Evolutionary conservation across 2,329 filamentous ascomycete genomes (phyloP).

Genomic region (Cladorrhinum sp.): DNA sequence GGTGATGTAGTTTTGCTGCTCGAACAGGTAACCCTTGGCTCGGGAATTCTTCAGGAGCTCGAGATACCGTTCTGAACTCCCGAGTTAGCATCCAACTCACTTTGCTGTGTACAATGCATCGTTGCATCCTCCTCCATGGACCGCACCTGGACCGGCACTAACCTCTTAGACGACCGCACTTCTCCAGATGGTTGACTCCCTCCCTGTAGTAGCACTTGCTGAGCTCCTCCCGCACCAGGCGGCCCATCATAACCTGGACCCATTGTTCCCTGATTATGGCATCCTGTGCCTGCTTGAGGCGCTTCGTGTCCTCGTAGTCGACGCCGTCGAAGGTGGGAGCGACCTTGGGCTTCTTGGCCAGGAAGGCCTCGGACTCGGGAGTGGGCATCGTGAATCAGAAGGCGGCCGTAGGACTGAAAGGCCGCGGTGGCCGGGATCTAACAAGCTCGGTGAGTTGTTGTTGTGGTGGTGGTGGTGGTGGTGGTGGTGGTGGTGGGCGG

Average conservation of each 20-base stretch:
- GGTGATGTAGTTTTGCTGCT: constrained; percentile 72
- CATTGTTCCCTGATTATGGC: constrained; percentile 81
- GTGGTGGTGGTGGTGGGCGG: constrained; percentile 16
- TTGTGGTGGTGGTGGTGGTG: constrained; percentile 12
- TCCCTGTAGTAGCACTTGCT: constrained; percentile 81
- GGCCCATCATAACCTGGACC: constrained; percentile 86
- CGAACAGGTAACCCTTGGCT: constrained; percentile 74
- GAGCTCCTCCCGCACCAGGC: constrained; percentile 77
- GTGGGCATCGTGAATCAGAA: constrained; percentile 62
- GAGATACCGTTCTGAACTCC: constrained; percentile 67
- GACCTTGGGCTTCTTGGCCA: constrained; percentile 79
- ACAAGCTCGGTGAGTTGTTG: background rate
- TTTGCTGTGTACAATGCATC: background rate
- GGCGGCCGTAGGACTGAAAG: constrained; percentile 9
- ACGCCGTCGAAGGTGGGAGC: constrained; percentile 82
- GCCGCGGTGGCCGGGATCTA: constrained; percentile 7
- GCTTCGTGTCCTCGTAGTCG: constrained; percentile 78
- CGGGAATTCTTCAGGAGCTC: constrained; percentile 73
- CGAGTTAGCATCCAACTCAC: constrained; percentile 14
- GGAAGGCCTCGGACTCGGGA: constrained; percentile 76
- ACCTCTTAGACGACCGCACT: constrained; percentile 80
- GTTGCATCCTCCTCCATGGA: background rate
- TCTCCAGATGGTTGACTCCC: constrained; percentile 85
- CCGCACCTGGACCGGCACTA: constrained; percentile 34
- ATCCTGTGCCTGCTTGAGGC: constrained; percentile 79